These are phyloP conservation scores for Dothideomycetes sp. DNA, from an alignment of 2,329 filamentous ascomycete genomes.

Conservation along the genomic window DNA sequence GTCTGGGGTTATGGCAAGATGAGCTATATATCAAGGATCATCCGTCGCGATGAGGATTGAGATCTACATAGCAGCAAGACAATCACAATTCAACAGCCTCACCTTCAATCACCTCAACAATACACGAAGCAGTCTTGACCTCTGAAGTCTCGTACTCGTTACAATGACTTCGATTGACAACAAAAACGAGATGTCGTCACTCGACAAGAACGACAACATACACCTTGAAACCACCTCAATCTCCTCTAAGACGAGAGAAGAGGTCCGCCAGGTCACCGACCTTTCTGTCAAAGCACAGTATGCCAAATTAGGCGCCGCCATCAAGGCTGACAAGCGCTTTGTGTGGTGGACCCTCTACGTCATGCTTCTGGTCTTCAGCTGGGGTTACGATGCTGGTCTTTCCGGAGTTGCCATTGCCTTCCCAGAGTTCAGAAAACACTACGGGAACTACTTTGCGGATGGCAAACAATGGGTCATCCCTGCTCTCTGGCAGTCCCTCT, in stretches of 20 bases:
- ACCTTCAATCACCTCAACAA: neutral
- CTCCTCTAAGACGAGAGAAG: constrained; percentile 10
- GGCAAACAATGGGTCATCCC: constrained; percentile 26
- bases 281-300: constrained; percentile 21
- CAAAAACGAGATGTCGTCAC: constrained; percentile 11
- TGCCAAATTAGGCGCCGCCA: constrained; percentile 20
- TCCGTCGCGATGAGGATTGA: no score
- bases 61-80: no score
- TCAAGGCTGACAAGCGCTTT: constrained; percentile 21
- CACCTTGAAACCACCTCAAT: constrained; percentile 12
- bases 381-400: constrained; percentile 30
- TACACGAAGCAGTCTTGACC: constrained; percentile 1
- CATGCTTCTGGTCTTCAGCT: constrained; percentile 28
- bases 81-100: neutral
- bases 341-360: constrained; percentile 20
- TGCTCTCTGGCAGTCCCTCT: constrained; percentile 31
- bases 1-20: no score
- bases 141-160: no score
- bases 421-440: constrained; percentile 27
- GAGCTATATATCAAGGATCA: no score
- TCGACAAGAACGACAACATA: constrained; percentile 17
- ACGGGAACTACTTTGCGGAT: constrained; percentile 26
- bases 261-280: constrained; percentile 15
- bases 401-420: constrained; percentile 30
- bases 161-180: constrained; percentile 14